A percentile compares a stretch with the other conserved stretches of the same genome.
Conservation (phyloP, 1,284 basidiomycete species). For the Laetiporus sulphureus region DNA sequence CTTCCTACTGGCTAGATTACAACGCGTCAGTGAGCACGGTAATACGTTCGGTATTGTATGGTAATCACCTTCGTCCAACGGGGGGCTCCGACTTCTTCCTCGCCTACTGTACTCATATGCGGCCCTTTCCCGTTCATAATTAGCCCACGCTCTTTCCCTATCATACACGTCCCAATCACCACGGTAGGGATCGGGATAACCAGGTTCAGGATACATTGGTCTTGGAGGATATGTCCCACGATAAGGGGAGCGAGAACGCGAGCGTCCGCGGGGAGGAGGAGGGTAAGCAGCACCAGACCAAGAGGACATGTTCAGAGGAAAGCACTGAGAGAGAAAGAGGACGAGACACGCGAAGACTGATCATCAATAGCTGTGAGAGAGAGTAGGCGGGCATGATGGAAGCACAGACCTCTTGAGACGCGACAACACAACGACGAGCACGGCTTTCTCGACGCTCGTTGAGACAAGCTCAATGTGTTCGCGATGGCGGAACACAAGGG, state of each 20-base stretch:
- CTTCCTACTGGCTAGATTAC: constrained; percentile 54
- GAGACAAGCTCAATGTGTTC: constrained; percentile 51
- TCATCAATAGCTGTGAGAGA: constrained; percentile 53
- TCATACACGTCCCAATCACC: constrained; percentile 64
- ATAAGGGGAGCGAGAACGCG: constrained; percentile 72
- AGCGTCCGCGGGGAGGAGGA: constrained; percentile 56
- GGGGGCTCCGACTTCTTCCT: constrained; percentile 69
- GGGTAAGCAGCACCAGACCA: constrained; percentile 63
- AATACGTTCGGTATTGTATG: no score
- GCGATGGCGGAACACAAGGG: constrained; percentile 47
- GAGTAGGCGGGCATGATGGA: constrained; percentile 76
- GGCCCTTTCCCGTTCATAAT: constrained; percentile 61
- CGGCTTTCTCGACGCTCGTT: constrained; percentile 43
- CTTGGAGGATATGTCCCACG: constrained; percentile 47
- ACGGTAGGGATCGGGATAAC: constrained; percentile 50
- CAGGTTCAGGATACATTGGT: constrained; percentile 48
- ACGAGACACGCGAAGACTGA: constrained; percentile 47
- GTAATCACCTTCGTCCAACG: constrained; percentile 60
- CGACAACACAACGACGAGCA: constrained; percentile 46
- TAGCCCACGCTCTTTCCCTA: constrained; percentile 59
- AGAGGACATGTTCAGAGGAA: constrained; percentile 49
- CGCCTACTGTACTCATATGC: constrained; percentile 54
- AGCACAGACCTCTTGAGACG: constrained; percentile 80
- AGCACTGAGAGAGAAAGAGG: constrained; percentile 58
- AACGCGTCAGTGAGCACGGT: constrained; percentile 9